These are phyloP conservation scores for Penicillium expansum DNA, from an alignment of 2,329 filamentous ascomycete species.

Conservation along the genomic window DNA sequence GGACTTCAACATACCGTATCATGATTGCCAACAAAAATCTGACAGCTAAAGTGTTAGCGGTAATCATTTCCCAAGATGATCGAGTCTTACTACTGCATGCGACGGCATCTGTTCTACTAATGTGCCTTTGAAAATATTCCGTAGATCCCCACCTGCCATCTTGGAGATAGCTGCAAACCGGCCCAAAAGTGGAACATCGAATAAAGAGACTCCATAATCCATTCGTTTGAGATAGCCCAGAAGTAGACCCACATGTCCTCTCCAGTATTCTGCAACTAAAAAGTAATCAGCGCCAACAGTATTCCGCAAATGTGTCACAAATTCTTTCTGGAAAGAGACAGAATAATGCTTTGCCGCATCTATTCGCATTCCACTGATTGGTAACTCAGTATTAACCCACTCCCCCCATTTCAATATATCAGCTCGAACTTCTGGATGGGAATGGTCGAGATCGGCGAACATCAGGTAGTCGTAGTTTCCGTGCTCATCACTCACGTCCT, in stretches of 20 bases:
- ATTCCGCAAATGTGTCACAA: slow-evolving; percentile 57
- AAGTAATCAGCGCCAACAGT: slow-evolving; percentile 57
- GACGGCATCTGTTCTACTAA: slow-evolving; percentile 55
- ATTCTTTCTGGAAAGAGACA: slow-evolving; percentile 61
- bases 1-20: slow-evolving; percentile 60
- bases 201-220: slow-evolving; percentile 60
- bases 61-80: not conserved
- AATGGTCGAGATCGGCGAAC: slow-evolving; percentile 69
- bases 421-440: slow-evolving; percentile 59
- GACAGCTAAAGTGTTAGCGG: slow-evolving; percentile 2
- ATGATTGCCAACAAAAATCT: slow-evolving; percentile 70
- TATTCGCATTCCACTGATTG: slow-evolving; percentile 64
- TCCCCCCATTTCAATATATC: slow-evolving; percentile 66
- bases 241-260: slow-evolving; percentile 56
- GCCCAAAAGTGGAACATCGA: slow-evolving; percentile 66
- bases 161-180: slow-evolving; percentile 62
- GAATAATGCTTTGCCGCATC: slow-evolving; percentile 73
- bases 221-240: slow-evolving; percentile 57
- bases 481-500: slow-evolving; percentile 59
- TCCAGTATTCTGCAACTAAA: slow-evolving; percentile 69
- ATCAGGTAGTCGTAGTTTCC: slow-evolving; percentile 69
- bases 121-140: slow-evolving; percentile 60
- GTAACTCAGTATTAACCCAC: slow-evolving; percentile 63
- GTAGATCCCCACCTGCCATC: slow-evolving; percentile 57
- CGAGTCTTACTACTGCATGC: slow-evolving; percentile 54